Percentiles rank a stretch among this genome's conserved stretches.
These are phyloP conservation scores for Starmerella stellata DNA, from an alignment of 805 yeast species.

Conservation along the genomic window DNA sequence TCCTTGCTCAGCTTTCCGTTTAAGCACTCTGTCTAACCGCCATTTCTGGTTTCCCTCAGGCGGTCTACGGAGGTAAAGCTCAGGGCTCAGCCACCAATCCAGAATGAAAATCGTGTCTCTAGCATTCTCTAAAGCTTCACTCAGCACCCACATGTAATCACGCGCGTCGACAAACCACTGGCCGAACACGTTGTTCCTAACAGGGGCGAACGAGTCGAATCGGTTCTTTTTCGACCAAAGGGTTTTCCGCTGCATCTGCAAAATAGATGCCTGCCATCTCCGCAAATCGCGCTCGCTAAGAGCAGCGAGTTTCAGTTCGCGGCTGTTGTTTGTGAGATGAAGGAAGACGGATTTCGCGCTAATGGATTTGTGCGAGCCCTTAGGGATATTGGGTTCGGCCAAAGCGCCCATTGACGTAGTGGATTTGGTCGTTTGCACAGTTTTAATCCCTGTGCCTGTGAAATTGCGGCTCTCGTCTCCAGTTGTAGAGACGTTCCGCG, in stretches of 20 bases:
- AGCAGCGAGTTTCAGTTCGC: slow-evolving; percentile 34
- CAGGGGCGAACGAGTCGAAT: slow-evolving; percentile 84
- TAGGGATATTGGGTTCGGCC: slow-evolving; percentile 1
- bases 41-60: slow-evolving; percentile 89
- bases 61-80: slow-evolving; percentile 78
- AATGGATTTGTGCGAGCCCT: neutral
- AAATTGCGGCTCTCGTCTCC: no score
- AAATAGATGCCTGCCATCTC: slow-evolving; percentile 63
- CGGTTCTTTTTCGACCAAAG: slow-evolving; percentile 60
- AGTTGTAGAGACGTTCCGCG: neutral
- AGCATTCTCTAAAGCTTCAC: slow-evolving; percentile 84
- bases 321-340: slow-evolving; percentile 24
- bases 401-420: neutral
- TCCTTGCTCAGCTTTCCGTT: slow-evolving; percentile 83
- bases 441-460: no score
- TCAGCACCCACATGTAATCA: slow-evolving; percentile 91
- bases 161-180: slow-evolving; percentile 96
- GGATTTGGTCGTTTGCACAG: neutral
- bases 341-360: slow-evolving; percentile 15
- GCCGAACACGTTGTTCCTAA: slow-evolving; percentile 66
- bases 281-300: slow-evolving; percentile 65
- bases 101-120: slow-evolving; percentile 83
- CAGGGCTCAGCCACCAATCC: slow-evolving; percentile 98
- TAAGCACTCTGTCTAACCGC: slow-evolving; percentile 74
- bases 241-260: slow-evolving; percentile 43